Evolutionary conservation across 805 yeast genomes (phyloP), one percentile per base, ranked within the genome.

Genomic region (Candida khao-thaluensis): DNA sequence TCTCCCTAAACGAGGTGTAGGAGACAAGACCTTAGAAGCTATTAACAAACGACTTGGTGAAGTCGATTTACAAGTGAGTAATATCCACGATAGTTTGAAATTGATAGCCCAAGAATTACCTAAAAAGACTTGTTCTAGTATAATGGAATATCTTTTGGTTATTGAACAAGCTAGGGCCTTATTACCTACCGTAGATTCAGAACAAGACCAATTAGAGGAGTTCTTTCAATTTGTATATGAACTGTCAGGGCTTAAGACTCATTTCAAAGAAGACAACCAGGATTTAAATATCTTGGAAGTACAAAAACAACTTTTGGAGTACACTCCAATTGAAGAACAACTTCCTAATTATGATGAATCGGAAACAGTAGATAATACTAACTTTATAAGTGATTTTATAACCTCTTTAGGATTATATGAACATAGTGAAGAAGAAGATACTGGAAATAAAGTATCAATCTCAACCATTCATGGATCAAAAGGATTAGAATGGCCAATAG

Each of bases 401-500:
- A 54, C 54, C 11, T 62, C 69, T 0, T 50, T 66, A 36, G 69
- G 68, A 7, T 45, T 66, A 20, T 60, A 59, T 43, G 71, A 66
- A 36, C 38, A 49, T 2, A 47, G 49, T 10, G 64, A 57, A 3
- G 49, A 46, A 5, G 54, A 52, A 12, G 37, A 37, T 4, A 39
- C 38, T 2, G 35, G 45, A 7, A 63, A 63, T 5, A 60, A 54
- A 43, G 65, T 51, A 37, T 61, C 71, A 4, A 38, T 91, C 0
- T 83, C 95, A 0, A 93, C 98, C 0, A 83, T 91, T 9, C 99
- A 91, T 56, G 87, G 89, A 0, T 80, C 97, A 1, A 91, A 91
- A 57, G 99, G 99, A 1, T 67, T 90, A 2, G 99, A 91, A 56
- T 91, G 98, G 97, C 91, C 95, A 0, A 77, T 86, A 10, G 97